Evolutionary conservation across 805 yeast genomes (phyloP).

Genomic region (Ogataea dorogensis): DNA sequence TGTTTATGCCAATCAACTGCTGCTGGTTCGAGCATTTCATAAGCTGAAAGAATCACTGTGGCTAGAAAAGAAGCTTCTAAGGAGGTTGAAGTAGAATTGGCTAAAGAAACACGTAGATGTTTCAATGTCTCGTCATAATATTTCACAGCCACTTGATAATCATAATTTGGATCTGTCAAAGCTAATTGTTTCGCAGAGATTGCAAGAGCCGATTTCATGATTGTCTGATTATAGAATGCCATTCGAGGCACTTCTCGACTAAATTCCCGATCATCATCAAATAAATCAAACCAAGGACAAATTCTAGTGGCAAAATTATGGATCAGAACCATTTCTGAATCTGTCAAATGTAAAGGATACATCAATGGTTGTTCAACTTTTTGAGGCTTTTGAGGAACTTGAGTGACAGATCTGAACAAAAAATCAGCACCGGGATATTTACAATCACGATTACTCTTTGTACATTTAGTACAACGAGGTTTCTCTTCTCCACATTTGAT

Average conservation of each 20-base stretch:
- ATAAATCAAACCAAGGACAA: slow-evolving; percentile 15
- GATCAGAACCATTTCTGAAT: slow-evolving; percentile 5
- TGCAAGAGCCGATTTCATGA: slow-evolving; percentile 13
- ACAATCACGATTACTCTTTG: slow-evolving; percentile 7
- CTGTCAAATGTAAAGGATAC: slow-evolving; percentile 3
- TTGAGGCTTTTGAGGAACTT: neutral
- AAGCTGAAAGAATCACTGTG: slow-evolving; percentile 14
- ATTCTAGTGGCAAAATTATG: slow-evolving; percentile 12
- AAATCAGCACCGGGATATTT: slow-evolving; percentile 7
- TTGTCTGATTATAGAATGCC: slow-evolving; percentile 14
- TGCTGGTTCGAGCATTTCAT: slow-evolving; percentile 16
- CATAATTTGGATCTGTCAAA: slow-evolving; percentile 10
- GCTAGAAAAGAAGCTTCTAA: slow-evolving; percentile 11
- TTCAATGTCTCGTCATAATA: slow-evolving; percentile 14
- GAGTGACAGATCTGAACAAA: slow-evolving; percentile 4
- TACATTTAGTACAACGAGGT: slow-evolving; percentile 9
- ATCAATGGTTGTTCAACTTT: too few species aligned
- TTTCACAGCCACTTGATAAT: slow-evolving; percentile 11
- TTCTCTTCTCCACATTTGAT: slow-evolving; percentile 13
- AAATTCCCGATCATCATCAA: slow-evolving; percentile 10
- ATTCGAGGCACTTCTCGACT: slow-evolving; percentile 9
- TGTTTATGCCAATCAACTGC: slow-evolving; percentile 17
- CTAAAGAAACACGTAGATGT: slow-evolving; percentile 6
- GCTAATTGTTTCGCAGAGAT: slow-evolving; percentile 17
- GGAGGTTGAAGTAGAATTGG: slow-evolving; percentile 5